phyloP scores from a whole-genome alignment of 2,329 filamentous ascomycete species.

The Beauveria rudraprayagi region DNA sequence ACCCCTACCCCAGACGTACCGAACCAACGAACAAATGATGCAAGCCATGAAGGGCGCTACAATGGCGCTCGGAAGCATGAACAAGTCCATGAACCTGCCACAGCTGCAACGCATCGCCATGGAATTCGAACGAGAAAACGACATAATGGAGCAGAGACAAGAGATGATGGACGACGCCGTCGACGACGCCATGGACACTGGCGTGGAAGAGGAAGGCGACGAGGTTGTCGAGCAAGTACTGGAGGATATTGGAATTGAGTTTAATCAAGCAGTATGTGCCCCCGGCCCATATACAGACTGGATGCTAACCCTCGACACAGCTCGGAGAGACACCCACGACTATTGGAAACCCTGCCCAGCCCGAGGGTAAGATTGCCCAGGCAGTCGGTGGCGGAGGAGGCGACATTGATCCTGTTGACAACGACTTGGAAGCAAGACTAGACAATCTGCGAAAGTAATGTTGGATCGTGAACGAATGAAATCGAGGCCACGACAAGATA shows the following conservation, averaged over 20 bases:
- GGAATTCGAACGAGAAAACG: constrained; percentile 98
- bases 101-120: constrained; percentile 93
- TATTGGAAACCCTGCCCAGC: constrained; percentile 62
- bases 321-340: constrained; percentile 86
- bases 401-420: constrained; percentile 64
- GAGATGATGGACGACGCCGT: constrained; percentile 99
- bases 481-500: neutral
- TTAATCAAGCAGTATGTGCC: constrained; percentile 72
- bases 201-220: constrained; percentile 88
- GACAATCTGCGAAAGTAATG: constrained; percentile 66
- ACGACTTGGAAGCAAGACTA: constrained; percentile 87
- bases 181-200: constrained; percentile 87
- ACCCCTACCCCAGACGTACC: constrained; percentile 61
- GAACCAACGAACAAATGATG: constrained; percentile 99
- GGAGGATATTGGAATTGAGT: constrained; percentile 92
- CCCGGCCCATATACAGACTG: neutral
- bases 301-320: constrained; percentile 39
- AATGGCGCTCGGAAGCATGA: constrained; percentile 89
- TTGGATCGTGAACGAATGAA: neutral
- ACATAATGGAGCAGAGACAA: constrained; percentile 97
- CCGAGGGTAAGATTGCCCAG: constrained; percentile 76
- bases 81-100: constrained; percentile 93
- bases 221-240: constrained; percentile 95
- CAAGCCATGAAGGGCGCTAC: constrained; percentile 99
- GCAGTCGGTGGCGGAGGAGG: constrained; percentile 61